phyloP scores from a whole-genome alignment of 192 early-diverging fungal genomes.

The Blastocladiella britannica region DNA sequence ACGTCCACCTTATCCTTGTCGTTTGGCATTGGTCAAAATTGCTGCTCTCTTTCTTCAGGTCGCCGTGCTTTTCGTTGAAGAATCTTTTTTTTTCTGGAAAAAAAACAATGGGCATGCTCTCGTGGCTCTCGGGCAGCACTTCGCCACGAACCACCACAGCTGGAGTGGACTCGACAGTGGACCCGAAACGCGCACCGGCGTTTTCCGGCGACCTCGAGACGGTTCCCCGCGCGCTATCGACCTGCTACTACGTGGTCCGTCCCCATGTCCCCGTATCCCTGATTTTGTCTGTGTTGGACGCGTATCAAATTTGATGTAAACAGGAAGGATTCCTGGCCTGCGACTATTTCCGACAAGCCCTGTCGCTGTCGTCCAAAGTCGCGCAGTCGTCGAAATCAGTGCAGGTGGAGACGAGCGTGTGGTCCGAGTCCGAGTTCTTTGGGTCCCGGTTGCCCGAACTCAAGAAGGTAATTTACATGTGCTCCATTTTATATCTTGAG shows the following conservation, averaged over 20 bases:
- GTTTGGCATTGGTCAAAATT: no score
- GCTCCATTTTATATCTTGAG: no score
- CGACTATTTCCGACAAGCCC: not conserved
- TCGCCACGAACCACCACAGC: not conserved
- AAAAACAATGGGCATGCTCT: not conserved
- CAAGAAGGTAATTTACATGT: not conserved
- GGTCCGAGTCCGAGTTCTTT: not conserved
- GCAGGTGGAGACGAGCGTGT: not conserved
- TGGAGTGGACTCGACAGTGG: not conserved
- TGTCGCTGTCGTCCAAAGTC: not conserved
- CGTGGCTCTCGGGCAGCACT: not conserved
- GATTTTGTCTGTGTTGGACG: not conserved
- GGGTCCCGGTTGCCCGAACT: not conserved
- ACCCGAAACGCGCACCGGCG: not conserved
- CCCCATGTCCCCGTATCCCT: not conserved
- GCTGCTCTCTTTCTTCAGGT: no score
- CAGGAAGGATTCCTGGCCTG: not conserved
- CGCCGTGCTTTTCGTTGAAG: no score
- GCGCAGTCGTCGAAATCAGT: not conserved
- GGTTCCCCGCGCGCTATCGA: not conserved
- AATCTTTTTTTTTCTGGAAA: no score
- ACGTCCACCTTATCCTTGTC: no score
- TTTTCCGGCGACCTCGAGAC: not conserved
- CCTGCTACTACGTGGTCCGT: not conserved
- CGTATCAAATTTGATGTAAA: not conserved